Evolutionary conservation across 169 alveolate genomes (phyloP).

Genomic region (Plasmodium relictum): DNA sequence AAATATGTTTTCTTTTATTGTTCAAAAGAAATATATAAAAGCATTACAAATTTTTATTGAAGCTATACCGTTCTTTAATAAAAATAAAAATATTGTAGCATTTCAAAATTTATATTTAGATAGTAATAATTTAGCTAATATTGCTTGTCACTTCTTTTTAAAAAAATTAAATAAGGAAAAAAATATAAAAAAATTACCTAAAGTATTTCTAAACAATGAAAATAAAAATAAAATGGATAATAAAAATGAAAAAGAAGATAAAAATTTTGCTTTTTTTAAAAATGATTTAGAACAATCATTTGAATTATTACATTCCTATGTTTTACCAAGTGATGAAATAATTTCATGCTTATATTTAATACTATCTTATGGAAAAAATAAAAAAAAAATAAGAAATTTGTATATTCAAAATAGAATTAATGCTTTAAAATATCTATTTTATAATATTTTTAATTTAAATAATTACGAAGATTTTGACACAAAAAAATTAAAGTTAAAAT

Average conservation of each 20-base stretch:
- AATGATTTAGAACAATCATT: constrained; percentile 15
- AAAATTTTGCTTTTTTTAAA: background rate
- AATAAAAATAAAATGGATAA: background rate
- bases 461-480: background rate
- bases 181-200: background rate
- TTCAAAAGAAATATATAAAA: constrained; percentile 19
- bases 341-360: constrained; percentile 8
- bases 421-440: constrained; percentile 32
- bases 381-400: constrained; percentile 39
- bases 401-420: constrained; percentile 32
- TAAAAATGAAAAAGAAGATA: background rate
- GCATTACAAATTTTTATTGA: constrained; percentile 40
- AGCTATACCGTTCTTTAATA: constrained; percentile 48
- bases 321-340: constrained; percentile 25
- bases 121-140: constrained; percentile 55
- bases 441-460: constrained; percentile 26
- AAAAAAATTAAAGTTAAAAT: background rate
- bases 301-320: constrained; percentile 14
- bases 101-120: constrained; percentile 51
- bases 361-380: constrained; percentile 37
- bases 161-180: constrained; percentile 23
- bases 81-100: constrained; percentile 13
- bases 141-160: constrained; percentile 45
- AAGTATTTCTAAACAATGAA: background rate
- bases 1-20: constrained; percentile 36